A percentile compares a stretch with the other conserved stretches of the same genome.
Conservation (phyloP, 352 stramenopile species). For the Globisporangium perplexum region DNA sequence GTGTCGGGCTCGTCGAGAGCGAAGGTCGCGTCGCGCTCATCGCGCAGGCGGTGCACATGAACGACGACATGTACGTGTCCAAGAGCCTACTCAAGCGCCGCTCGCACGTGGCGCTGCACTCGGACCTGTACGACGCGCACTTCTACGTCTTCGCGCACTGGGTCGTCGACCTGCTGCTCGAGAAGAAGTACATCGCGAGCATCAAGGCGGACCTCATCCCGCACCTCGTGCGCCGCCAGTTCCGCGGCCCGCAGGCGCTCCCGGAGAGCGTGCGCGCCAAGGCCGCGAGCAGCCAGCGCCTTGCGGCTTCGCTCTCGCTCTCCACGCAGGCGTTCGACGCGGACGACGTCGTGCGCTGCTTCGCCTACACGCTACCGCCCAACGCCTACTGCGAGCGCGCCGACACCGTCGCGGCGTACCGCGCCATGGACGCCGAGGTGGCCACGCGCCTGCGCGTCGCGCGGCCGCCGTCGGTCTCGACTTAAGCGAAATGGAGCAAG, state of each 20-base stretch:
- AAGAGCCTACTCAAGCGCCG: constrained; percentile 73
- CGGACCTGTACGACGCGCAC: constrained; percentile 77
- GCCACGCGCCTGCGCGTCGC: constrained; percentile 61
- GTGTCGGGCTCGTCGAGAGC: constrained; percentile 61
- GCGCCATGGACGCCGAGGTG: constrained; percentile 69
- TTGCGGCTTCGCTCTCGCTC: constrained; percentile 59
- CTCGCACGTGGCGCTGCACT: constrained; percentile 67
- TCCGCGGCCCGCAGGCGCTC: constrained; percentile 52
- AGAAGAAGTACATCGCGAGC: constrained; percentile 83
- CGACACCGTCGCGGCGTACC: constrained; percentile 68
- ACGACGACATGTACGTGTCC: constrained; percentile 73
- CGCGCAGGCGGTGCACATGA: constrained; percentile 72
- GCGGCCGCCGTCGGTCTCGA: constrained; percentile 46
- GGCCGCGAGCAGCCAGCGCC: constrained; percentile 45
- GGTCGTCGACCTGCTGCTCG: constrained; percentile 67
- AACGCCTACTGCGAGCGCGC: constrained; percentile 80
- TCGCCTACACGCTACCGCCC: constrained; percentile 60
- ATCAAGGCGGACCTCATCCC: constrained; percentile 81
- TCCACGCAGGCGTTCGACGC: constrained; percentile 41
- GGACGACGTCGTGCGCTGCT: constrained; percentile 69
- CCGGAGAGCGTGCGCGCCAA: constrained; percentile 52
- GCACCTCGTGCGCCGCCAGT: constrained; percentile 72
- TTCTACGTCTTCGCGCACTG: constrained; percentile 86
- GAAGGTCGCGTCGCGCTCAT: constrained; percentile 68
- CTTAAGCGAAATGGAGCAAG: constrained; percentile 13